Conservation (phyloP, 768 basidiomycete genomes). For the Pleurotus citrinopileatus region DNA sequence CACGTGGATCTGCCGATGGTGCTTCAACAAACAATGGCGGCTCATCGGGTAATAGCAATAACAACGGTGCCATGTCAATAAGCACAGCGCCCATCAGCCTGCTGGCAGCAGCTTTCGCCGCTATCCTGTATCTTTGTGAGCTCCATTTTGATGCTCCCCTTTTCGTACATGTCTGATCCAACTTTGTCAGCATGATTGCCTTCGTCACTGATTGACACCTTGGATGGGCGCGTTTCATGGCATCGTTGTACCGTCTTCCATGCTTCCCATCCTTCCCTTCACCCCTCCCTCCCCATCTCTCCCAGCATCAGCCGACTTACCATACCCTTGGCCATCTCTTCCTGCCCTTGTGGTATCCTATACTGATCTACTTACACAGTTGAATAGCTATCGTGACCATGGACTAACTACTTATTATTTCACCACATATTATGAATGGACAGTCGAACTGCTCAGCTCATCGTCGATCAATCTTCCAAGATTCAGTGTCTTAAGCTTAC, state of each 20-base stretch:
- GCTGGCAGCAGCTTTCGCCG: conserved; percentile 36
- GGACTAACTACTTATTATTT: conserved; percentile 9
- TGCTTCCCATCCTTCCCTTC: not conserved
- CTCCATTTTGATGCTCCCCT: not conserved
- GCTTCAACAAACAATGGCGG: conserved; percentile 17
- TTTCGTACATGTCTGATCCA: not conserved
- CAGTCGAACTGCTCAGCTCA: not conserved
- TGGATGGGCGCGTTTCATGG: not conserved
- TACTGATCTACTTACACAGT: conserved; percentile 11
- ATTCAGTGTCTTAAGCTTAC: not conserved
- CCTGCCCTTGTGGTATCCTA: not conserved
- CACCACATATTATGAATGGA: conserved; percentile 6
- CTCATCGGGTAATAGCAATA: conserved; percentile 12
- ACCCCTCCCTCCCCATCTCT: not conserved
- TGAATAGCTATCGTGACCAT: conserved; percentile 6
- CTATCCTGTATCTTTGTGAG: conserved; percentile 7
- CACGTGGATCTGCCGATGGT: conserved; percentile 32
- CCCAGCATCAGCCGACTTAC: too few relatives aligned
- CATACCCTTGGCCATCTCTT: not conserved
- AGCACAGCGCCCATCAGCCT: conserved; percentile 39
- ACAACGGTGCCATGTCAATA: conserved; percentile 31
- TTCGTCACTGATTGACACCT: not conserved
- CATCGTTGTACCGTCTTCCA: not conserved
- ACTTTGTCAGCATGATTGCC: not conserved
- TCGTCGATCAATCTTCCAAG: not conserved